phyloP scores from a whole-genome alignment of 164 flowering plant genomes.

The Cinnamomum chago region DNA sequence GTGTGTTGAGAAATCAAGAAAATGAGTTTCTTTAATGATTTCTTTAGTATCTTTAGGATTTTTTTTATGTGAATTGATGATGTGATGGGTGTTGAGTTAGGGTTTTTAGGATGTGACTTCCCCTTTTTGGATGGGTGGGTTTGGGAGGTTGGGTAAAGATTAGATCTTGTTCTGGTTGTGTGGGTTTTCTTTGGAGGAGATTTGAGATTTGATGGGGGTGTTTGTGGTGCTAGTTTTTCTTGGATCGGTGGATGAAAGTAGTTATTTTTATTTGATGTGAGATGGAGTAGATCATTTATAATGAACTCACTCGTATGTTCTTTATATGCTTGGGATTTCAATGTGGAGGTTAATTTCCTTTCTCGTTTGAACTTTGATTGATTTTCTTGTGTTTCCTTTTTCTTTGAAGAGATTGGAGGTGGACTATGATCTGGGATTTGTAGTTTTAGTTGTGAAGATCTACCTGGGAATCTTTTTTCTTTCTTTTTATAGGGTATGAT shows the following conservation, averaged over 20 bases:
- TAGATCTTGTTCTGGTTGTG: not conserved
- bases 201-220: not conserved
- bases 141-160: not conserved
- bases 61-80: no score
- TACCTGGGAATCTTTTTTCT: no score
- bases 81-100: not conserved
- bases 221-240: slow-evolving; percentile 3
- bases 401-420: no score
- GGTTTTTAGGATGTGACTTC: not conserved
- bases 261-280: not conserved
- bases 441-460: no score
- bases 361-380: no score
- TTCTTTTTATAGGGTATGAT: no score
- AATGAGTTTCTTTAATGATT: not conserved
- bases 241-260: not conserved
- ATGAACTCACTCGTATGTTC: not conserved
- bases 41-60: not conserved
- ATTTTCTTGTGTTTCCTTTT: no score
- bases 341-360: no score
- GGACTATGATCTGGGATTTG: no score
- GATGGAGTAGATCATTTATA: not conserved
- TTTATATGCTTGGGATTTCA: not conserved
- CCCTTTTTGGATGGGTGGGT: not conserved
- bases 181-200: not conserved
- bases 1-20: not conserved